A percentile compares a stretch with the other conserved stretches of the same genome.
Evolutionary conservation across 768 basidiomycete genomes (phyloP).

Genomic region (Hypholoma fasciculare): DNA sequence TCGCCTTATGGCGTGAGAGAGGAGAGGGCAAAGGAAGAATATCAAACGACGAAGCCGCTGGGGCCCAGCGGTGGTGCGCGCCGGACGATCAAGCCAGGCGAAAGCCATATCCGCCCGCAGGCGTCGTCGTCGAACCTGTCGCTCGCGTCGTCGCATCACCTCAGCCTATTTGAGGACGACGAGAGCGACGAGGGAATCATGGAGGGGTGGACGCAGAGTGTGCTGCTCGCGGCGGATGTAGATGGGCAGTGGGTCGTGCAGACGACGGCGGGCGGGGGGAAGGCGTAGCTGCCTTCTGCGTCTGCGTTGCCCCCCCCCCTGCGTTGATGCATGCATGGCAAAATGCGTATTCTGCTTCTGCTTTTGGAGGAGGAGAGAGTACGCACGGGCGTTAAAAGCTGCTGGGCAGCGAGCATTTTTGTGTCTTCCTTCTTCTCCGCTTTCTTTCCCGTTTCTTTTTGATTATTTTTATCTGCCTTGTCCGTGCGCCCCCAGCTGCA

Average conservation of each 20-base stretch:
- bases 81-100: conserved; percentile 12
- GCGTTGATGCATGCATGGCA: not conserved
- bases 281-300: not conserved
- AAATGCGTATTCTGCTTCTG: not conserved
- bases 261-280: not conserved
- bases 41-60: not conserved
- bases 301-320: not conserved
- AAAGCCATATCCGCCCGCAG: conserved; percentile 12
- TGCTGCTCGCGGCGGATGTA: conserved; percentile 67
- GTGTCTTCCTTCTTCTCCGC: not conserved
- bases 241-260: conserved; percentile 17
- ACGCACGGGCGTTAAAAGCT: not conserved
- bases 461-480: conserved; percentile 7
- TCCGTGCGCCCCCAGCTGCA: not conserved
- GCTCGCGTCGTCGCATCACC: conserved; percentile 40
- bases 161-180: conserved; percentile 47
- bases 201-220: conserved; percentile 76
- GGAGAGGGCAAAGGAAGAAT: not conserved
- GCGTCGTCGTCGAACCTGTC: conserved; percentile 18
- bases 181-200: conserved; percentile 35
- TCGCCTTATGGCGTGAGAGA: not conserved
- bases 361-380: not conserved
- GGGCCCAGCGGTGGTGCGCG: not conserved
- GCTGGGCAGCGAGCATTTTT: conserved; percentile 1
- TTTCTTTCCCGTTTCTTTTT: not conserved